A percentile compares a stretch with the other conserved stretches of the same genome.
These are phyloP conservation scores for Colletotrichum echinochloae DNA, from an alignment of 2,329 filamentous ascomycete genomes.

Conservation along the genomic window DNA sequence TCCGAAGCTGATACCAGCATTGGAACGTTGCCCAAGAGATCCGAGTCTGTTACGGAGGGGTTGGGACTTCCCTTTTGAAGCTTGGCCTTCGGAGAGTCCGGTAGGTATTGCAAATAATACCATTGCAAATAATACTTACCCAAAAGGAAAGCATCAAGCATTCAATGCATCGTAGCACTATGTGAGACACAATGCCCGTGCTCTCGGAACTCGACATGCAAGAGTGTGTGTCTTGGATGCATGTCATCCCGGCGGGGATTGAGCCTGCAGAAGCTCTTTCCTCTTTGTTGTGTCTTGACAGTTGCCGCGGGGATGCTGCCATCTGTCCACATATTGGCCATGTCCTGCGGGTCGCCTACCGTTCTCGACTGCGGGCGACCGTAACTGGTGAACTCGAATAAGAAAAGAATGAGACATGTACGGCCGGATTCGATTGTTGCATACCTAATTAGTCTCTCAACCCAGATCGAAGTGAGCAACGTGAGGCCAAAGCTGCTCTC, in stretches of 20 bases:
- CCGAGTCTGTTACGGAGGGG: neutral
- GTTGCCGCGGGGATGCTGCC: constrained; percentile 13
- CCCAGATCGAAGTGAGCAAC: neutral
- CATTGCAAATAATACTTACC: neutral
- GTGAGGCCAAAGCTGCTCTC: neutral
- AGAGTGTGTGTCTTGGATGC: constrained; percentile 1
- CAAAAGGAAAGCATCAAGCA: neutral
- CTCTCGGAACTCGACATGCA: constrained; percentile 21
- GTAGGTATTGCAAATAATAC: neutral
- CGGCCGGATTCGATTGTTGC: neutral
- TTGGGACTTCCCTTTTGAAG: neutral
- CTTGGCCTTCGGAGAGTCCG: neutral
- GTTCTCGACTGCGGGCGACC: neutral
- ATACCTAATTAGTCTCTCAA: neutral
- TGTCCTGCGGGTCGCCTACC: neutral
- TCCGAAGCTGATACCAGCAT: constrained; percentile 5
- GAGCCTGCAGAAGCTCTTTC: neutral
- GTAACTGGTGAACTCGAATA: neutral
- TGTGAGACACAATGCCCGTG: neutral
- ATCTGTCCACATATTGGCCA: neutral
- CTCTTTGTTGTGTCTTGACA: constrained; percentile 1
- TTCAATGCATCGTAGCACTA: neutral
- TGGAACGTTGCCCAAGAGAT: neutral
- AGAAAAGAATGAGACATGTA: neutral
- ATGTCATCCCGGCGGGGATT: neutral